Base-by-base conservation (phyloP, 1,284 basidiomycete genomes). In the Cutaneotrichosporon sp. region DNA sequence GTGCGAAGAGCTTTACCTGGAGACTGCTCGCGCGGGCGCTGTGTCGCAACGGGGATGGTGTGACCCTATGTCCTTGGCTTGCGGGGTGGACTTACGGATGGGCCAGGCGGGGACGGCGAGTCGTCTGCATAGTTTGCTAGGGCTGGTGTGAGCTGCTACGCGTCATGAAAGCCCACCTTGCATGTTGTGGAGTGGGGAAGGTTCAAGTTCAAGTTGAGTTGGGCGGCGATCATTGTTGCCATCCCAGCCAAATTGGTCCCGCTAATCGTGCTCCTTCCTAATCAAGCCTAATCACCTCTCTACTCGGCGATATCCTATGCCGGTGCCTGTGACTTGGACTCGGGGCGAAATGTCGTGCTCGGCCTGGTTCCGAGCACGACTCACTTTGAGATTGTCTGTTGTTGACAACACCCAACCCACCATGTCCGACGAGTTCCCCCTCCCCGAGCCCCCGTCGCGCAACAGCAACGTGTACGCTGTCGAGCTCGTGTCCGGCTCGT, bases 401-500 rank as follows among this genome's bases (percentile, higher is more conserved):
- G 38, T n/a, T 33, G 31, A 18, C 11, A 24, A 4, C 25, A 25
- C 2, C 22, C 27, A 25, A 4, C 13, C 27, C 46, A 29, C 43
- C 34, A 60, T 56, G 54, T 59, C 60, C 27, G 64, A 66, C 64
- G 64, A 66, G 18, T 66, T 66, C 20, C 65, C 71, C 50, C 55
- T 64, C 27, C 72, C 72, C 27, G 68, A 67, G 46, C 72, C 74
- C 14, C 75, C 74, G 3, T 52, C 65, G 11, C 71, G 67, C 52
- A 65, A 72, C 64, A 62, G 67, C 33, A 78, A 77, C 62, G 71
- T 74, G 56, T 65, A 78, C 29, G 69, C 73, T 7, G 75, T 79
- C 62, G 76, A 79, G 67, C 76, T 81, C 29, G 70, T 81, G 20
- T 71, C 76, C 9, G 80, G 81, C n/a, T 74, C 72, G 57, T 71